Evolutionary conservation across 768 basidiomycete genomes (phyloP).

Genomic region (Auriscalpium vulgare): DNA sequence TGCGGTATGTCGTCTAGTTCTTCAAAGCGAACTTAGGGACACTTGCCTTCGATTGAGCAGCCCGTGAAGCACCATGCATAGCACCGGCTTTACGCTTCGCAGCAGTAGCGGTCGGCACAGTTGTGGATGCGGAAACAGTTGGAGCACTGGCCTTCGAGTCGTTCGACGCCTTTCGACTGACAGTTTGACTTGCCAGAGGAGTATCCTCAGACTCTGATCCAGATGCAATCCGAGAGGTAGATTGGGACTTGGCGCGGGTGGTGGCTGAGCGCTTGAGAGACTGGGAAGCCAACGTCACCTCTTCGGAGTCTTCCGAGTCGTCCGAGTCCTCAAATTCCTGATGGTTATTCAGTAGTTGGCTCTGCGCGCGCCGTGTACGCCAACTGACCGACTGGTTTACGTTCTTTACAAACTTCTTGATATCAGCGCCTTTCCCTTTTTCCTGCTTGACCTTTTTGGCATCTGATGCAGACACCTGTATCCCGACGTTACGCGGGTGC

Average conservation of each 20-base stretch:
- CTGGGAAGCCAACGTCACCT: neutral
- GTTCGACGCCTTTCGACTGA: neutral
- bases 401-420: neutral
- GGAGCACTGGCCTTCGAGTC: neutral
- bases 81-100: neutral
- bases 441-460: neutral
- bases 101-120: neutral
- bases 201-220: constrained; percentile 1
- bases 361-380: too few species aligned
- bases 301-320: constrained; percentile 6
- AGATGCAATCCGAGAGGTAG: neutral
- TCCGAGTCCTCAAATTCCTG: neutral
- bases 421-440: neutral
- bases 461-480: neutral
- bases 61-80: neutral
- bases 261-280: neutral
- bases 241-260: neutral
- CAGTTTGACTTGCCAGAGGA: neutral
- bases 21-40: neutral
- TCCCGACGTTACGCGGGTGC: neutral
- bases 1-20: neutral
- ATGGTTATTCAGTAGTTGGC: too few species aligned
- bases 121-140: neutral
- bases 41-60: neutral
- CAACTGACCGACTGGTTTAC: neutral